Evolutionary conservation across 306 rosid species (phyloP).

Genomic region (Argentina anserina): DNA sequence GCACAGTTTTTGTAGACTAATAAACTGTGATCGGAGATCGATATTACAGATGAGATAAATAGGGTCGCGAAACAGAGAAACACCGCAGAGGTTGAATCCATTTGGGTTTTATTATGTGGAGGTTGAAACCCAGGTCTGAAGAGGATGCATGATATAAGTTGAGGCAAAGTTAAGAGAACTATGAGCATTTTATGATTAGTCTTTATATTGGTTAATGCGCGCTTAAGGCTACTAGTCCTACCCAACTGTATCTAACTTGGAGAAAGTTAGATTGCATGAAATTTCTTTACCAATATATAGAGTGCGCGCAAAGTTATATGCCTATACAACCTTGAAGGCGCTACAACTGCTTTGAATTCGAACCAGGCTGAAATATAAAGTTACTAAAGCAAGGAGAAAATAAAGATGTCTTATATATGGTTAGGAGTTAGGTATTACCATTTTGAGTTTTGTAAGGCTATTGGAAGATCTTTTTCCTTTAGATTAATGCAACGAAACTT

Average conservation of each 20-base stretch:
- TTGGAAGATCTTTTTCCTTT: not conserved
- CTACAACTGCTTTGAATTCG: not conserved
- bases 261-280: not conserved
- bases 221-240: no score
- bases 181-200: not conserved
- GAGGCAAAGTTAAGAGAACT: not conserved
- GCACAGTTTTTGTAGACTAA: constrained; percentile 56
- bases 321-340: not conserved
- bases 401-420: not conserved
- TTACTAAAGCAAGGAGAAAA: not conserved
- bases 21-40: constrained; percentile 32
- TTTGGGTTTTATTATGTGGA: constrained; percentile 4
- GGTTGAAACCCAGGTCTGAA: no score
- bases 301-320: not conserved
- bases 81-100: constrained; percentile 23
- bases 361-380: not conserved
- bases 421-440: not conserved
- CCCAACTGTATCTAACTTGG: constrained; percentile 47
- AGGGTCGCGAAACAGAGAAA: constrained; percentile 12
- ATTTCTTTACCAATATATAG: not conserved
- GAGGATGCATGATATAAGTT: not conserved
- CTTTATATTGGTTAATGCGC: constrained; percentile 11
- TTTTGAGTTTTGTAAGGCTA: not conserved
- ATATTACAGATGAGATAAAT: constrained; percentile 21
- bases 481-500: no score